These are phyloP conservation scores for Epichloe baconii DNA, from an alignment of 2,329 filamentous ascomycete genomes.

Conservation along the genomic window DNA sequence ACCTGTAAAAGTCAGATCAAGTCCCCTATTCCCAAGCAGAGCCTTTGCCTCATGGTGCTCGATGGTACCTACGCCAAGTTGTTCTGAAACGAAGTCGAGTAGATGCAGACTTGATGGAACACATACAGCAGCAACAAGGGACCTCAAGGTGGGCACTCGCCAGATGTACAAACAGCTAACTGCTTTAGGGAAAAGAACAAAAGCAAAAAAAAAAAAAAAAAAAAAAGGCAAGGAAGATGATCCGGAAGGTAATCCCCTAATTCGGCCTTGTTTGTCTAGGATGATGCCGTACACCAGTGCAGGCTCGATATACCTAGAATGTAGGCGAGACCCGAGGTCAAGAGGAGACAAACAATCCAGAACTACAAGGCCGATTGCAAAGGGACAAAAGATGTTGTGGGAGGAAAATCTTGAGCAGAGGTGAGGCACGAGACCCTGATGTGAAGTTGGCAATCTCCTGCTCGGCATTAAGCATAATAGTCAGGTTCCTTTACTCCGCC, in stretches of 20 bases:
- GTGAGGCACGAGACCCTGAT: constrained; percentile 1
- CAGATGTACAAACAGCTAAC: too few species aligned
- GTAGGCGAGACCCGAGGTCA: background rate
- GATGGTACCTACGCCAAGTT: too few species aligned
- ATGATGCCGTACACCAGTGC: background rate
- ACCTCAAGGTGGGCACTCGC: too few species aligned
- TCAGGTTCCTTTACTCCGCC: background rate
- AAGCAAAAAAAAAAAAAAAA: background rate
- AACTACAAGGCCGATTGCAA: background rate
- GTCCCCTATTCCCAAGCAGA: too few species aligned
- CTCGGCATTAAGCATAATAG: background rate
- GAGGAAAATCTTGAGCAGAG: background rate
- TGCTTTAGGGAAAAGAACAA: background rate
- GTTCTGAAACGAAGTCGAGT: too few species aligned
- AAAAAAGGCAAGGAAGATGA: background rate
- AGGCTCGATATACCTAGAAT: background rate
- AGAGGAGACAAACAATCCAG: background rate
- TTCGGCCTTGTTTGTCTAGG: background rate
- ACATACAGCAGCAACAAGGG: too few species aligned
- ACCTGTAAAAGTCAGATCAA: too few species aligned
- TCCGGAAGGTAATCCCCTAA: background rate
- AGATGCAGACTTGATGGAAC: too few species aligned
- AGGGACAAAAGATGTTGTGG: background rate
- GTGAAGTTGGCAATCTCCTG: background rate
- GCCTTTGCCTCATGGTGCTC: too few species aligned